A percentile compares a stretch with the other conserved stretches of the same genome.
Conservation (phyloP, 2,329 filamentous ascomycete genomes). For the Fusarium sp. region DNA sequence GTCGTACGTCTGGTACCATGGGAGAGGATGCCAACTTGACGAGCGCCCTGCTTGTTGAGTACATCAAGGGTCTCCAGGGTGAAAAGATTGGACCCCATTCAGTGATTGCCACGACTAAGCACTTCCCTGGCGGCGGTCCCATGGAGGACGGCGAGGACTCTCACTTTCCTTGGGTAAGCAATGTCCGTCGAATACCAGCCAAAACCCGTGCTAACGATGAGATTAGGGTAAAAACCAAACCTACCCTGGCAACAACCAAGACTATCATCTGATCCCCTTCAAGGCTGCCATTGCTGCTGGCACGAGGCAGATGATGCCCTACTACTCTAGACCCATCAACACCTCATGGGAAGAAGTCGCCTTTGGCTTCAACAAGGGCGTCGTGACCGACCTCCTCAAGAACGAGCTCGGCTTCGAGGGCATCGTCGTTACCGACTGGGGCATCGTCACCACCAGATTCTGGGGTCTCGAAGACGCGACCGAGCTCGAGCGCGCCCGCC, state of each 20-base stretch:
- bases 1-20: slow-evolving; percentile 55
- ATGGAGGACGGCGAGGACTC: slow-evolving; percentile 60
- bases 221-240: slow-evolving; percentile 58
- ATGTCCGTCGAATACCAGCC: accelerated
- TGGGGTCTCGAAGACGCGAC: slow-evolving; percentile 60
- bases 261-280: slow-evolving; percentile 61
- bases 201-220: slow-evolving; percentile 39
- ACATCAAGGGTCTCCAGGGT: slow-evolving; percentile 59
- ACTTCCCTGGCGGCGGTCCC: slow-evolving; percentile 62
- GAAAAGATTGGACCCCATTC: slow-evolving; percentile 54
- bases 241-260: slow-evolving; percentile 59
- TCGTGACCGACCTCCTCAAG: slow-evolving; percentile 60
- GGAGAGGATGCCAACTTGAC: slow-evolving; percentile 59
- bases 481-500: slow-evolving; percentile 47
- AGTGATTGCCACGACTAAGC: slow-evolving; percentile 60
- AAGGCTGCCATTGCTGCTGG: slow-evolving; percentile 59
- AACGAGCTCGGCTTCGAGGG: slow-evolving; percentile 59
- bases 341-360: slow-evolving; percentile 58
- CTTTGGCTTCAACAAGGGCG: slow-evolving; percentile 61
- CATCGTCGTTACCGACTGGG: slow-evolving; percentile 63
- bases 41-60: slow-evolving; percentile 51
- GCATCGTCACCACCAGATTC: slow-evolving; percentile 60
- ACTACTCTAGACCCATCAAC: slow-evolving; percentile 59
- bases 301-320: slow-evolving; percentile 62
- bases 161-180: slow-evolving; percentile 54